Conservation (phyloP, 2,329 filamentous ascomycete species). For the Colletotrichum eremochloae region DNA sequence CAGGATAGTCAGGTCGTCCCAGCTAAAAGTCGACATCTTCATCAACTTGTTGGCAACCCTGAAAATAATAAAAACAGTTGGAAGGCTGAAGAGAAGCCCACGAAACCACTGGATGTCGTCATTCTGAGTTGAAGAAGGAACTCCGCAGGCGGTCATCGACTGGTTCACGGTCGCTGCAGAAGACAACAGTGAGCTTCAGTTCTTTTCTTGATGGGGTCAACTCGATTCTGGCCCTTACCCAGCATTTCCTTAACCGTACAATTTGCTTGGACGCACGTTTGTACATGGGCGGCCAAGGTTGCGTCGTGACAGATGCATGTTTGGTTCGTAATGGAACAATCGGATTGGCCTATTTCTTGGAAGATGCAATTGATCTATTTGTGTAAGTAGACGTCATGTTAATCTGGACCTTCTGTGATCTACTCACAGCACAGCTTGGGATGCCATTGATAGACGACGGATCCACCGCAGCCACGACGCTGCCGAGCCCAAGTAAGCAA, state of each 20-base stretch:
- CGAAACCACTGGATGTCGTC: conserved; percentile 25
- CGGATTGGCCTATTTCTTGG: conserved; percentile 28
- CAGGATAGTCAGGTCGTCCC: conserved; percentile 33
- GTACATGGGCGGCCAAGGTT: conserved; percentile 16
- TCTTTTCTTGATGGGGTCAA: neutral
- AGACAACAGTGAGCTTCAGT: neutral
- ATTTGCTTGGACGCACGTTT: conserved; percentile 27
- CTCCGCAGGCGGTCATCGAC: conserved; percentile 28
- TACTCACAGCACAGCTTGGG: conserved; percentile 30
- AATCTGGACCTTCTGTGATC: neutral
- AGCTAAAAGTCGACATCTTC: conserved; percentile 35
- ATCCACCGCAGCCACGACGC: conserved; percentile 4
- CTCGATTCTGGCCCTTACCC: neutral
- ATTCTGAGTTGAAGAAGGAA: neutral
- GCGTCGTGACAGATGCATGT: conserved; percentile 35
- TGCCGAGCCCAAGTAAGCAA: conserved; percentile 20
- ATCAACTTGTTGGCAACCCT: conserved; percentile 28
- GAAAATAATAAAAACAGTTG: conserved; percentile 22
- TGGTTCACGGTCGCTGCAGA: conserved; percentile 22
- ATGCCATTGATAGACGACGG: conserved; percentile 13
- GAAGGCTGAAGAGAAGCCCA: conserved; percentile 3
- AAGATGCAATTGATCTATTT: conserved; percentile 22
- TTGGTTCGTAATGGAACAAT: conserved; percentile 27
- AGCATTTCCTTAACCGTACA: conserved; percentile 37
- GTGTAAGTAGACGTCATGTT: neutral